Evolutionary conservation across 2,329 filamentous ascomycete species (phyloP), one percentile per base, ranked within the genome.

Genomic region (Diplodia mutila): DNA sequence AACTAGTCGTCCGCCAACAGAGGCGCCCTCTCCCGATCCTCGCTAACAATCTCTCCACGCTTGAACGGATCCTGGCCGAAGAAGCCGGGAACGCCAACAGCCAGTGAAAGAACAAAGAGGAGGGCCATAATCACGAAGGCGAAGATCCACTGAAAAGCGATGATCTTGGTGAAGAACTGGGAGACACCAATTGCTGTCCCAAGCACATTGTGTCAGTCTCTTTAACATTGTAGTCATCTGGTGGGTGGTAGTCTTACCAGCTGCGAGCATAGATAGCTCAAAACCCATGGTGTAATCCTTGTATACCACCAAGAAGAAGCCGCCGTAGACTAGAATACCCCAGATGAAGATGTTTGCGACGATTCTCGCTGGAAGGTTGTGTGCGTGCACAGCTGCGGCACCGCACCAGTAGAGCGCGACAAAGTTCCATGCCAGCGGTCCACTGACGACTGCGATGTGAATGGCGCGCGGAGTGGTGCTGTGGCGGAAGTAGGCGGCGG

Each of bases 101-200:
- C 79, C 2, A 91, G 73, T 1, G 91, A 92, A 21, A 87, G 80
- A 23, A 93, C 77, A 76, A 95, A 90, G 65, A 96, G 86, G 29
- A 91, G 76, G 0, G 84, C 87, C 85, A 94, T 93, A 77, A 97
- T 93, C 70, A 88, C 84, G 75, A 96, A 95, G 39, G 93, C 91
- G 77, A 97, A 97, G 79, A 96, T 94, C 93, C 93, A 97, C 81
- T 97, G 93, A 71, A 97, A 84, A 7, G 92, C 91, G 71, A 96
- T 84, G 68, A 90, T 79, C 76, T 93, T 88, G 73, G 86, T 85
- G 61, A 89, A 82, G 80, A 96, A 89, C 78, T 97, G 93, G 16
- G 88, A 86, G 18, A 95, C 87, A 14, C 91, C 92, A 51, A 96
- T 87, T 21, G 85, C 85, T 87, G 67, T 53, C 39, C 4, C 12